Evolutionary conservation across 371 early-diverging fungal species (phyloP).

Genomic region (Mycotypha africana): DNA sequence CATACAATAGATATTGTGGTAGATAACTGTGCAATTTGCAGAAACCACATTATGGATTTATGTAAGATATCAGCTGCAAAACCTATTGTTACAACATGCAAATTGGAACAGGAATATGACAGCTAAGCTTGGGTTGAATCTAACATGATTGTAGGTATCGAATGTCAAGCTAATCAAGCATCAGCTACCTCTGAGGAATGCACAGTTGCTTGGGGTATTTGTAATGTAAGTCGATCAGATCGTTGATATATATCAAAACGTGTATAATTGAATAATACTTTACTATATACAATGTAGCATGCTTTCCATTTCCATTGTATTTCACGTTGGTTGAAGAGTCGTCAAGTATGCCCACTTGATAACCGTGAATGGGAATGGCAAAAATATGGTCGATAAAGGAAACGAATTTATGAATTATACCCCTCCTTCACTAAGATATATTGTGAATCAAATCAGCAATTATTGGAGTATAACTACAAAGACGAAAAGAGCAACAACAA

Average conservation of each 20-base stretch:
- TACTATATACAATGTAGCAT: constrained; percentile 51
- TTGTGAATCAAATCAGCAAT: no score
- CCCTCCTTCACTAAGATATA: neutral
- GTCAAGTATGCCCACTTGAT: constrained; percentile 99
- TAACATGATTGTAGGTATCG: constrained; percentile 63
- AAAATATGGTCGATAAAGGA: constrained; percentile 65
- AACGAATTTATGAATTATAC: no score
- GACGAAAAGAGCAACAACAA: no score
- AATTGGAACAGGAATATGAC: neutral
- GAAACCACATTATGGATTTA: constrained; percentile 99
- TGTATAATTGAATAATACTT: neutral
- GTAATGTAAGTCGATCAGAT: constrained; percentile 79
- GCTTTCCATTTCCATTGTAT: constrained; percentile 99
- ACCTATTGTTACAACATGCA: no score
- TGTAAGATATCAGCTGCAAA: constrained; percentile 78
- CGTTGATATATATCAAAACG: neutral
- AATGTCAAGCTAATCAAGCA: constrained; percentile 96
- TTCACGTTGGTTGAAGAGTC: constrained; percentile 97
- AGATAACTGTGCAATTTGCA: constrained; percentile 99
- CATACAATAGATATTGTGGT: constrained; percentile 96
- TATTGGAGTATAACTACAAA: no score
- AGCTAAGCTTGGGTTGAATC: neutral
- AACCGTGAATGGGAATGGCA: constrained; percentile 99
- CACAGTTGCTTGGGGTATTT: constrained; percentile 98
- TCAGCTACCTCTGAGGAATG: constrained; percentile 94